These are phyloP conservation scores for Aspergillus incahuasiensis DNA, from an alignment of 495 filamentous ascomycete species.

Conservation along the genomic window DNA sequence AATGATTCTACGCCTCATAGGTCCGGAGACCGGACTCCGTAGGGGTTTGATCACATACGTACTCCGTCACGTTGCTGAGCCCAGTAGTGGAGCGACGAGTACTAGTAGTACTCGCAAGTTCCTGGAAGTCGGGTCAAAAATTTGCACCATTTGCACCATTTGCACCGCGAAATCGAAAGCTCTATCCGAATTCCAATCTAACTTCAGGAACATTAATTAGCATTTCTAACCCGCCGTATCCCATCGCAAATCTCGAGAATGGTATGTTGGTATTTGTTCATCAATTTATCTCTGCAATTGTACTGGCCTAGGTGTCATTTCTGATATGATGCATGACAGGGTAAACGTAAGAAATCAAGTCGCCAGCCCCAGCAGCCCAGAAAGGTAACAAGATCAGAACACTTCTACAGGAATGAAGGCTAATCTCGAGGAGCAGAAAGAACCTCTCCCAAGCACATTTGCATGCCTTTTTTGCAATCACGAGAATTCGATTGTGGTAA, in stretches of 20 bases:
- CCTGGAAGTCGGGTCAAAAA: background rate
- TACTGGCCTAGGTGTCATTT: background rate
- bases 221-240: background rate
- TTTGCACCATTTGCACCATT: background rate
- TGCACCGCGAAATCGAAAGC: background rate
- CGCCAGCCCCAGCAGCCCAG: slow-evolving; percentile 76
- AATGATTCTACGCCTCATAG: background rate
- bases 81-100: too few relatives aligned
- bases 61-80: too few relatives aligned
- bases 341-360: slow-evolving; percentile 94
- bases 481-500: slow-evolving; percentile 82
- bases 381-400: slow-evolving; percentile 56
- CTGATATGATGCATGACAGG: slow-evolving; percentile 39
- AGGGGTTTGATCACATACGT: too few relatives aligned
- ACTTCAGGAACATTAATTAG: background rate
- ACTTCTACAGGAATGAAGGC: background rate
- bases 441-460: slow-evolving; percentile 82
- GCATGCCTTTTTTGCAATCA: slow-evolving; percentile 99
- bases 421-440: slow-evolving; percentile 52
- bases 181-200: background rate
- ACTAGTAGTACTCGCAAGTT: too few relatives aligned
- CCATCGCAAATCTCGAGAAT: background rate
- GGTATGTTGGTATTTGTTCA: background rate
- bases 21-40: too few relatives aligned
- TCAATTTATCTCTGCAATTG: background rate